phyloP scores from a whole-genome alignment of 106 monocot species.

The Xerophyta viscosa region DNA sequence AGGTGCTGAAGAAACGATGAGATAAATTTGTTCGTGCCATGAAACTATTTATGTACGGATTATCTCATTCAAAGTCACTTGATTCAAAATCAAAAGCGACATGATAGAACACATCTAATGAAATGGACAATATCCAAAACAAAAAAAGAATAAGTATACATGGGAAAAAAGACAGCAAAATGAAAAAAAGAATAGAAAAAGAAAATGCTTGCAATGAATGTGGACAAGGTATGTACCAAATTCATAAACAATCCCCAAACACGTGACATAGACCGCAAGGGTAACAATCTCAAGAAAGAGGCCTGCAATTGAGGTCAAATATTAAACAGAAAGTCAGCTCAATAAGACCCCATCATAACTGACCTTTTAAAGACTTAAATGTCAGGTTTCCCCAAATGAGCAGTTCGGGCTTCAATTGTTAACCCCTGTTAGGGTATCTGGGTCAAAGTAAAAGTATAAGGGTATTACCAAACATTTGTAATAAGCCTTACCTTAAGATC shows the following conservation, averaged over 20 bases:
- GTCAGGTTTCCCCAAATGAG: neutral
- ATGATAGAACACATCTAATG: too few relatives aligned
- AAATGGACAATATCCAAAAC: too few relatives aligned
- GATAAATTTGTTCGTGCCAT: too few relatives aligned
- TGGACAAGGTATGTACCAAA: slow-evolving; percentile 40
- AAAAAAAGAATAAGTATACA: too few relatives aligned
- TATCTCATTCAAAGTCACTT: too few relatives aligned
- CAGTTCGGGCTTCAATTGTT: neutral
- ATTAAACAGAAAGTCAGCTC: neutral
- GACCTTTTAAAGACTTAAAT: neutral
- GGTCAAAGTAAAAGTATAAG: neutral
- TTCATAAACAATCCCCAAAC: slow-evolving; percentile 60
- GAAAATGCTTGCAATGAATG: neutral
- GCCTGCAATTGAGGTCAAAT: slow-evolving; percentile 39
- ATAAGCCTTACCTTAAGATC: slow-evolving; percentile 59
- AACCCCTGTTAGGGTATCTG: neutral
- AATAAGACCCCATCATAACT: neutral
- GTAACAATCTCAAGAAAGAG: slow-evolving; percentile 71
- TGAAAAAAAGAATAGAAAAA: too few relatives aligned
- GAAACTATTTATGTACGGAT: too few relatives aligned
- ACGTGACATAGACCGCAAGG: slow-evolving; percentile 81
- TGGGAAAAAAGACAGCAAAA: too few relatives aligned
- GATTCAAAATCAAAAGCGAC: too few relatives aligned
- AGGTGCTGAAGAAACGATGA: too few relatives aligned
- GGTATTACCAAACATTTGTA: neutral